These are phyloP conservation scores for Pythium brachiatum DNA, from an alignment of 352 stramenopile genomes.

Conservation along the genomic window DNA sequence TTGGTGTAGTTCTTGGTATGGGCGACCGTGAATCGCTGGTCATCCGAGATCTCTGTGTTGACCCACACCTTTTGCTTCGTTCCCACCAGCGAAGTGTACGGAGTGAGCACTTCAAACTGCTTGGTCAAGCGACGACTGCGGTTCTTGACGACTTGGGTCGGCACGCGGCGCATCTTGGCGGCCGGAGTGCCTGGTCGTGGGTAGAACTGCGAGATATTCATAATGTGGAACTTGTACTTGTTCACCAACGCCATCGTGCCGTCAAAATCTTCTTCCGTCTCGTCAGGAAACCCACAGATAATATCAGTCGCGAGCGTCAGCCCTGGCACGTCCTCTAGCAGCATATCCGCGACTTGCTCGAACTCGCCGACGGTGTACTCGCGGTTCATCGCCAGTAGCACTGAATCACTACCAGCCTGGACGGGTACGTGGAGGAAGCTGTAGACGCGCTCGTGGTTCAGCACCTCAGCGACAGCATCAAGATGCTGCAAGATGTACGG, in stretches of 20 bases:
- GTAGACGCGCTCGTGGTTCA: conserved; percentile 86
- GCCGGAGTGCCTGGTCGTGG: conserved; percentile 88
- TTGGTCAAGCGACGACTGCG: conserved; percentile 81
- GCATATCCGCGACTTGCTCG: conserved; percentile 59
- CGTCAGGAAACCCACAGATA: conserved; percentile 90
- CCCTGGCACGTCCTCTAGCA: conserved; percentile 69
- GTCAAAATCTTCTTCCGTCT: conserved; percentile 89
- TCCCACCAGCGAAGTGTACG: conserved; percentile 71
- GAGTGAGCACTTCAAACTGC: conserved; percentile 82
- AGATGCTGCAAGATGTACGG: conserved; percentile 91
- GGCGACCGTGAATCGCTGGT: conserved; percentile 73
- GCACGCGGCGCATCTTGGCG: conserved; percentile 87
- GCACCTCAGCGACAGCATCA: conserved; percentile 69
- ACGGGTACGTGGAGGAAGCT: conserved; percentile 92
- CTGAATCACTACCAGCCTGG: conserved; percentile 83
- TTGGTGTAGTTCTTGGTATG: conserved; percentile 94
- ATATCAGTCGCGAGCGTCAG: conserved; percentile 92
- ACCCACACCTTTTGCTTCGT: conserved; percentile 70
- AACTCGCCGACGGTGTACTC: conserved; percentile 90
- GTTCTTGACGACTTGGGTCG: conserved; percentile 88
- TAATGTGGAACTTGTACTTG: conserved; percentile 88
- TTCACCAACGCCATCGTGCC: conserved; percentile 85
- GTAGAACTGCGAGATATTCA: conserved; percentile 95
- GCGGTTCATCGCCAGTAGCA: conserved; percentile 90
- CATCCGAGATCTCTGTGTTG: conserved; percentile 82